Base-by-base conservation (phyloP, 208 protist species). In the Leishmania lainsoni region DNA sequence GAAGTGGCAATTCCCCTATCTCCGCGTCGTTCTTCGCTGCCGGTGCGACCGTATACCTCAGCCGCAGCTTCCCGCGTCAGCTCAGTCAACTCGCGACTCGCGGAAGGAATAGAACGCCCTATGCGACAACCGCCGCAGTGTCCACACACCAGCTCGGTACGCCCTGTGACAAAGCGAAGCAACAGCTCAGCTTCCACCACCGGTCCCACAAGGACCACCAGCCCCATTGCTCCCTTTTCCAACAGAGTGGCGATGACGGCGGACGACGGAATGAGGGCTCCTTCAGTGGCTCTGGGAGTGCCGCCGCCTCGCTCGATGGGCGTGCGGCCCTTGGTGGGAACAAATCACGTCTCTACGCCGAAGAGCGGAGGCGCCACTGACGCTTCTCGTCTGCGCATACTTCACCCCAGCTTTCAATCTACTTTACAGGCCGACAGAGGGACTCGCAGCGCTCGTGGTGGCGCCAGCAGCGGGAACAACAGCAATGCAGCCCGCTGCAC, bases 41-140 rank as follows among this genome's bases (percentile, higher is more conserved):
- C 78, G 20, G 29, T n/a, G 22, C 78, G 82, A 49, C 69, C 59
- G 35, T 79, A 76, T 48, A 73, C 65, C 59, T 86, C 82, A 17
- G 82, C 82, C 10, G 75, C 85, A 45, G 70, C 85, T 5, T 88
- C 85, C 5, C 85, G 85, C 29, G 77, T 84, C 42, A 82, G 71
- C 35, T 88, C 85, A 6, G 85, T 88, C 10, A 85, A 88, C 81
- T 88, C 85, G 2, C 81, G 81, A 20, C 61, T 86, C 17, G 78
- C 65, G 2, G 82, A 86, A 20, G 63, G 42, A 8, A 49, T 8
- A 17, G 26, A 26, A 10, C 76, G 45, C 17, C n/a, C 26, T 20
- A 20, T 12, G n/a, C 63, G 54, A 32, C 39, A 54, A 66, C 58
- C 39, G 45, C 10, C 39, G 12, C 75, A 69, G 61, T 63, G 61